Evolutionary conservation across 2,329 filamentous ascomycete genomes (phyloP).

Genomic region (Bipolaris cookei): DNA sequence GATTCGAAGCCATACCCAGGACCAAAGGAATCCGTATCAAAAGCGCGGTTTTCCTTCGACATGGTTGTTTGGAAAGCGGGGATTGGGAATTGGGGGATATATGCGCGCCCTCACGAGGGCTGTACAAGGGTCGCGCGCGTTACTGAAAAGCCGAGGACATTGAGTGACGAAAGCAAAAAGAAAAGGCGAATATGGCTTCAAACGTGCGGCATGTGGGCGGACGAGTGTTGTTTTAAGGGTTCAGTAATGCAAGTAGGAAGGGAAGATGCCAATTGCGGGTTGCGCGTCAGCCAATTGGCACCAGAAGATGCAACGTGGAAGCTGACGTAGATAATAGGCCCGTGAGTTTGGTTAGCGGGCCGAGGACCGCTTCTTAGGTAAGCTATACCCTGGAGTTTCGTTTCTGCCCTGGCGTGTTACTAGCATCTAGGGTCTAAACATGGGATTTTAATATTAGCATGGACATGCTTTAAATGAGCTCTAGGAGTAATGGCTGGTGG

Average conservation of each 20-base stretch:
- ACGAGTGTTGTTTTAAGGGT: not conserved
- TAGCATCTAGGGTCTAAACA: no score
- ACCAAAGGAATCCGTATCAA: slow-evolving; percentile 30
- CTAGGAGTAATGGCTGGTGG: no score
- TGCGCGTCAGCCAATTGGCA: slow-evolving; percentile 33
- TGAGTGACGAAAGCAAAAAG: not conserved
- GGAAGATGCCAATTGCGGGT: slow-evolving; percentile 1
- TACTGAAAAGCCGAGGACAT: slow-evolving; percentile 34
- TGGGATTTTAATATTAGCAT: no score
- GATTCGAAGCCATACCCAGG: slow-evolving; percentile 39
- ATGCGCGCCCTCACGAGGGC: slow-evolving; percentile 13
- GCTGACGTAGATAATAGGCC: slow-evolving; percentile 23
- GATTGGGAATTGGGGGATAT: no score
- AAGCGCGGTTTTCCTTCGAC: slow-evolving; percentile 34
- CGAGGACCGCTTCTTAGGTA: slow-evolving; percentile 8
- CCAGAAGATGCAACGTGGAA: slow-evolving; percentile 47
- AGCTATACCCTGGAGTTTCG: not conserved
- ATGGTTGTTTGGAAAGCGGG: slow-evolving; percentile 17
- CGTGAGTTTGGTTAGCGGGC: slow-evolving; percentile 2
- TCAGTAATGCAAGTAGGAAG: not conserved
- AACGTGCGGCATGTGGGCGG: not conserved
- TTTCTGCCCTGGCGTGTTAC: not conserved
- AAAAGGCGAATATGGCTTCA: not conserved
- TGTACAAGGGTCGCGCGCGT: slow-evolving; percentile 18
- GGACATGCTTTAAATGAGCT: no score